phyloP scores from a whole-genome alignment of 306 rosid genomes.

The Hippophae gyantsensis region DNA sequence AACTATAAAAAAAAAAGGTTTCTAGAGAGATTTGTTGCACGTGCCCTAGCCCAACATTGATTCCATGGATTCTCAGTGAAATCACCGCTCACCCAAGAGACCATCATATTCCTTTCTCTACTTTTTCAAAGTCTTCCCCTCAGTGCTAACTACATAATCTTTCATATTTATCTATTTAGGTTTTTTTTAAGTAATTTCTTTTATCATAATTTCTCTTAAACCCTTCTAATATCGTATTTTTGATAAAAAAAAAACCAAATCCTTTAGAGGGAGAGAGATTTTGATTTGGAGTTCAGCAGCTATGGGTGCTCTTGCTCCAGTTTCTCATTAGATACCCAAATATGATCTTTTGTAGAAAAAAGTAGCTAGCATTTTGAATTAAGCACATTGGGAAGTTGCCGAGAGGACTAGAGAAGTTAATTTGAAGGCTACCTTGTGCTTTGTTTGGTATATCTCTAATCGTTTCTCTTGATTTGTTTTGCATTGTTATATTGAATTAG shows the following conservation, averaged over 20 bases:
- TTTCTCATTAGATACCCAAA: slow-evolving; percentile 49
- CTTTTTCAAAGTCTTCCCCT: slow-evolving; percentile 11
- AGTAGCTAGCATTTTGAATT: slow-evolving; percentile 5
- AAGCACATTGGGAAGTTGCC: too few species aligned
- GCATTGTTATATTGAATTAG: too few species aligned
- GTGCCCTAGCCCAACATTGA: slow-evolving; percentile 10
- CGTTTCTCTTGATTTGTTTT: too few species aligned
- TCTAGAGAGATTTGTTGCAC: slow-evolving; percentile 1
- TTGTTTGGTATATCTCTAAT: too few species aligned
- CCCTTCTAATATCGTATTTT: background rate
- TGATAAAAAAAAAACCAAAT: background rate
- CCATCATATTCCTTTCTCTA: slow-evolving; percentile 13
- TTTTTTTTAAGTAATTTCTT: background rate
- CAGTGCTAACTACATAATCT: background rate
- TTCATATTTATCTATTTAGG: background rate
- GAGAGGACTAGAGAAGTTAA: too few species aligned
- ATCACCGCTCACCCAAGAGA: slow-evolving; percentile 4
- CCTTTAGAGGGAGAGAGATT: background rate
- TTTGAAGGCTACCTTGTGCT: too few species aligned
- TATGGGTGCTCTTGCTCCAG: slow-evolving; percentile 72
- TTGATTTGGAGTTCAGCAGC: slow-evolving; percentile 1
- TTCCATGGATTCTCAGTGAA: slow-evolving; percentile 15
- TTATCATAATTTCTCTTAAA: background rate
- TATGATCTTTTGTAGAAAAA: slow-evolving; percentile 78
- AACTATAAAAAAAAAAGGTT: background rate